Conservation (phyloP, 768 basidiomycete species). For the Rhizopogon vesiculosus region DNA sequence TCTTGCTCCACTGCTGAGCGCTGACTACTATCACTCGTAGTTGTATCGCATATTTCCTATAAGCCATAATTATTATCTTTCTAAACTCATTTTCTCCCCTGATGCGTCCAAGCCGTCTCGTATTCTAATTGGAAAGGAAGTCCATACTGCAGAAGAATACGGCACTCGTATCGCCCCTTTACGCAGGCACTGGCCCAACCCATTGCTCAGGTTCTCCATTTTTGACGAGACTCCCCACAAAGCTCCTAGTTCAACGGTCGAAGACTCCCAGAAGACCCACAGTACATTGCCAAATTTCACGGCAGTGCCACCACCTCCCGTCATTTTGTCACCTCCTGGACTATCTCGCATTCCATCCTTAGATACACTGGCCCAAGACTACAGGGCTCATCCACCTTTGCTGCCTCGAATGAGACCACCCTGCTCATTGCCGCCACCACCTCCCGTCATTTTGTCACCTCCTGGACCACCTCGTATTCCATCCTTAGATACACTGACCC, state of each 20-base stretch:
- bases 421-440: background rate
- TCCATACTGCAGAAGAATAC: slow-evolving; percentile 57
- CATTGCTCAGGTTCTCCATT: slow-evolving; percentile 59
- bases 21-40: slow-evolving; percentile 37
- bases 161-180: slow-evolving; percentile 42
- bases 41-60: slow-evolving; percentile 69
- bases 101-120: slow-evolving; percentile 47
- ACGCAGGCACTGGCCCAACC: slow-evolving; percentile 50
- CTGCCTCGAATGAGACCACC: background rate
- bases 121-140: slow-evolving; percentile 59
- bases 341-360: too few species aligned
- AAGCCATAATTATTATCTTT: slow-evolving; percentile 54
- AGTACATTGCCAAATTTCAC: background rate
- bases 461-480: too few species aligned
- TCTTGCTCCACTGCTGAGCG: slow-evolving; percentile 5
- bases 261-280: background rate
- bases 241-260: slow-evolving; percentile 12
- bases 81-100: slow-evolving; percentile 66
- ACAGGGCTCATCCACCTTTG: background rate
- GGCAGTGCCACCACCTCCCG: background rate
- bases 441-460: background rate
- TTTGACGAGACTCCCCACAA: slow-evolving; percentile 46
- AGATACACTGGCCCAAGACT: background rate
- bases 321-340: background rate
- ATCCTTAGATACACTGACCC: background rate